These are phyloP conservation scores for Aureobasidium sp. DNA, from an alignment of 2,329 filamentous ascomycete species.

Conservation along the genomic window DNA sequence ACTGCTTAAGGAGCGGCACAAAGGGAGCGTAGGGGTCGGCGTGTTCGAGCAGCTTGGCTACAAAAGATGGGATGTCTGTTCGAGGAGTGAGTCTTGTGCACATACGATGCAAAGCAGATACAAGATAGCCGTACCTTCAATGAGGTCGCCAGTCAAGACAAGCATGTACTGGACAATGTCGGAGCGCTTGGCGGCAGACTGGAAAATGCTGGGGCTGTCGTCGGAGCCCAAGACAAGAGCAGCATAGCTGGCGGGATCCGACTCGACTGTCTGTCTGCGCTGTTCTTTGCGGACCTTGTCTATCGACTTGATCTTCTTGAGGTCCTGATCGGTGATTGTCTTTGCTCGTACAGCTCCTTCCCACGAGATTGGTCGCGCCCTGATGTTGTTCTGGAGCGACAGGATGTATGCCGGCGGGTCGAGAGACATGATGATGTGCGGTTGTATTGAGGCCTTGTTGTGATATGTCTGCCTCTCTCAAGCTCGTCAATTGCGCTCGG, in stretches of 20 bases:
- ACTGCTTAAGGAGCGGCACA: conserved; percentile 74
- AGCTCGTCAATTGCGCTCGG: neutral
- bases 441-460: neutral
- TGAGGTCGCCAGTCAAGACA: conserved; percentile 78
- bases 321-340: conserved; percentile 87
- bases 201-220: conserved; percentile 66
- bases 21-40: conserved; percentile 68
- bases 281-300: conserved; percentile 94
- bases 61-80: conserved; percentile 70
- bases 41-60: conserved; percentile 67
- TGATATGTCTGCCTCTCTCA: neutral
- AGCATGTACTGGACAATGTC: conserved; percentile 95
- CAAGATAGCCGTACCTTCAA: conserved; percentile 57
- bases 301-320: conserved; percentile 91
- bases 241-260: conserved; percentile 72
- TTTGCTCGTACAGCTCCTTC: conserved; percentile 90
- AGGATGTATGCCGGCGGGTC: conserved; percentile 82
- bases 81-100: conserved; percentile 20
- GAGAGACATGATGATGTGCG: conserved; percentile 63
- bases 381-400: conserved; percentile 94
- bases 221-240: conserved; percentile 67
- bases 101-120: neutral
- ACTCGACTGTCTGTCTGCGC: conserved; percentile 73
- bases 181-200: conserved; percentile 74
- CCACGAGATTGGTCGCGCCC: conserved; percentile 92